Percentiles rank a stretch among this genome's conserved stretches.
Conservation (phyloP, 2,329 filamentous ascomycete species). For the Rhynchosporium graminicola region DNA sequence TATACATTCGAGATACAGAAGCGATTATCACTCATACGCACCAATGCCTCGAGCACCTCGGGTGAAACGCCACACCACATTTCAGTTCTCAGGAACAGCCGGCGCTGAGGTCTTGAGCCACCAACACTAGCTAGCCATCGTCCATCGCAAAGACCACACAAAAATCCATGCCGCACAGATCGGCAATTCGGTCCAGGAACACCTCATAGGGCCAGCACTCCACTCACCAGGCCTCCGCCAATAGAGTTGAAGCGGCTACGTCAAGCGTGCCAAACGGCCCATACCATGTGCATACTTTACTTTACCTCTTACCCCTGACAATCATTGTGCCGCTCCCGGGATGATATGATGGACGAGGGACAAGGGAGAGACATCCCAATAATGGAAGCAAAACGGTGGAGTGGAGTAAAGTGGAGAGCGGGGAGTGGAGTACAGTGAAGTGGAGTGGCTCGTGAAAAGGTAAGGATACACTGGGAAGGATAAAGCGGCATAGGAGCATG, state of each 20-base stretch:
- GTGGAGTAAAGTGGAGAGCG: neutral
- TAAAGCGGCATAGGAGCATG: neutral
- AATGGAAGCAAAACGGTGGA: neutral
- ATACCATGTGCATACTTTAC: neutral
- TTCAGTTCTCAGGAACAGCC: neutral
- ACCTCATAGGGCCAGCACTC: slow-evolving; percentile 12
- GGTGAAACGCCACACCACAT: neutral
- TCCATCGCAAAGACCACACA: neutral
- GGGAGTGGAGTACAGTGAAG: too few species aligned
- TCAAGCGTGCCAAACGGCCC: neutral
- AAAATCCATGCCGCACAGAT: neutral
- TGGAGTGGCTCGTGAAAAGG: slow-evolving; percentile 3
- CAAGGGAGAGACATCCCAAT: neutral
- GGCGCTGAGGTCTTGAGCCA: neutral
- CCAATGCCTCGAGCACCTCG: neutral
- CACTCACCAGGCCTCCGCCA: neutral
- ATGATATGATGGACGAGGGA: neutral
- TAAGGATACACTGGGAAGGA: neutral
- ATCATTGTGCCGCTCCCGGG: neutral
- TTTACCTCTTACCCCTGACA: neutral
- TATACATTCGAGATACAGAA: too few species aligned
- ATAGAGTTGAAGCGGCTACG: slow-evolving; percentile 10
- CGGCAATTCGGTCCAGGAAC: slow-evolving; percentile 8
- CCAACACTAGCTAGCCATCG: neutral
- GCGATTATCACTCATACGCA: neutral